Base-by-base conservation (phyloP, 345 rosid species). In the Eucalyptus viminalis region DNA sequence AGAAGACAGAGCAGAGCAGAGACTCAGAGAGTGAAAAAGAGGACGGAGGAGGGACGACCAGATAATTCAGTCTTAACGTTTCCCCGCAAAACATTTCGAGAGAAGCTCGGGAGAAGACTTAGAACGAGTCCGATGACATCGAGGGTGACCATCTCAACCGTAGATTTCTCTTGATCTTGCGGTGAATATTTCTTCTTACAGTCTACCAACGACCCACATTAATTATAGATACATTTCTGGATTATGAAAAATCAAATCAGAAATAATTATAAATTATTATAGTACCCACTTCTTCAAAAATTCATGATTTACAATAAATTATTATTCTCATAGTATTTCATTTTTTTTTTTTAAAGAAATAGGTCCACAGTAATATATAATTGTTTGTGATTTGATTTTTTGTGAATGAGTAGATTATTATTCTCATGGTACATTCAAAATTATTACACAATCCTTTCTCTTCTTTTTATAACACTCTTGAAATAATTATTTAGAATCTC, bases 321-420 rank as follows among this genome's bases (percentile, higher is more conserved):
- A 16, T 51, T 16, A 51, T 51, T 51, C 0, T 51, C 8, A 6
- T 0, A 16, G 1, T 15, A 51, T 7, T 17, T 2, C 2, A 53
- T 53, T 53, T 53, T n/a, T n/a, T n/a, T n/a, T n/a, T n/a, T 19
- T 53, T 7, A 1, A 49, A 49, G 1, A 53, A 53, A 7, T 53
- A 19, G 0, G 4, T 1, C 0, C 4, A 17, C 0, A 2, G 7
- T 19, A 53, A 53, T 53, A 17, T 17, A 53, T 53, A 53, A 53
- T 53, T 7, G 8, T 53, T 53, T 19, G 0, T 19, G 0, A 53
- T 51, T 51, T 51, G 0, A 17, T 51, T 51, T 51, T 51, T 51
- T 53, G 0, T 53, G 9, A 0, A 51, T 7, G 1, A 51, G 2
- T 17, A 51, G 0, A 51, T 51, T 51, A 16, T 51, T 51, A 17